Evolutionary conservation across 352 stramenopile species (phyloP).

Genomic region (Poterioochromonas sp.): DNA sequence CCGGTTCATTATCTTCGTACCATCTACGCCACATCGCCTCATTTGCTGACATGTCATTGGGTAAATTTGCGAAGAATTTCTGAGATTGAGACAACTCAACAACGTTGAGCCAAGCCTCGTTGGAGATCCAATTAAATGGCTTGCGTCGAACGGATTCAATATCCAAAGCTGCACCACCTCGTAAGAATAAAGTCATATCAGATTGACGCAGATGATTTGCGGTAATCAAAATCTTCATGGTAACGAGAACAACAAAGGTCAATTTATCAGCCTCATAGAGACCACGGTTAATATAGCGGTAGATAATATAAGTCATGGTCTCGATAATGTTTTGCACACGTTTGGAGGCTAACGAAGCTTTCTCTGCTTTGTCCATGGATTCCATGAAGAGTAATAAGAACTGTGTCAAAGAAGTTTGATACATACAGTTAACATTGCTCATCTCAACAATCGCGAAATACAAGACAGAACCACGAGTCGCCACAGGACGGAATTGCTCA

Average conservation of each 20-base stretch:
- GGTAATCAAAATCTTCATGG: slow-evolving; percentile 94
- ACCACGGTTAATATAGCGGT: slow-evolving; percentile 95
- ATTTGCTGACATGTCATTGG: slow-evolving; percentile 89
- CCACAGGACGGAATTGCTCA: slow-evolving; percentile 93
- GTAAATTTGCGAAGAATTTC: slow-evolving; percentile 92
- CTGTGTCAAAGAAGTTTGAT: slow-evolving; percentile 94
- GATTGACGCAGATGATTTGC: slow-evolving; percentile 76
- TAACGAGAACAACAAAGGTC: slow-evolving; percentile 91
- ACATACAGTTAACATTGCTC: slow-evolving; percentile 96
- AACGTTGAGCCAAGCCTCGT: slow-evolving; percentile 94
- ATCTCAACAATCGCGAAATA: slow-evolving; percentile 98
- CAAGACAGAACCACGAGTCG: slow-evolving; percentile 88
- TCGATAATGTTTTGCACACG: slow-evolving; percentile 97
- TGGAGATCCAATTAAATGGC: slow-evolving; percentile 92
- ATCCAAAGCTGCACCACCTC: slow-evolving; percentile 86
- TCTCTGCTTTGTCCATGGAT: slow-evolving; percentile 92
- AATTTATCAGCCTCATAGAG: slow-evolving; percentile 96
- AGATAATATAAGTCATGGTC: slow-evolving; percentile 96
- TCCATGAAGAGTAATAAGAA: slow-evolving; percentile 95
- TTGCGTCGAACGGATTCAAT: slow-evolving; percentile 91
- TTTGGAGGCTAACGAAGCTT: slow-evolving; percentile 91
- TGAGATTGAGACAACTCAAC: slow-evolving; percentile 85
- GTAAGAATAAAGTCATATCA: slow-evolving; percentile 88
- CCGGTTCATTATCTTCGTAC: slow-evolving; percentile 95
- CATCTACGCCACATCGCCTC: slow-evolving; percentile 89